Conservation (phyloP, 2,329 filamentous ascomycete genomes). For the Diplodia corticola region DNA sequence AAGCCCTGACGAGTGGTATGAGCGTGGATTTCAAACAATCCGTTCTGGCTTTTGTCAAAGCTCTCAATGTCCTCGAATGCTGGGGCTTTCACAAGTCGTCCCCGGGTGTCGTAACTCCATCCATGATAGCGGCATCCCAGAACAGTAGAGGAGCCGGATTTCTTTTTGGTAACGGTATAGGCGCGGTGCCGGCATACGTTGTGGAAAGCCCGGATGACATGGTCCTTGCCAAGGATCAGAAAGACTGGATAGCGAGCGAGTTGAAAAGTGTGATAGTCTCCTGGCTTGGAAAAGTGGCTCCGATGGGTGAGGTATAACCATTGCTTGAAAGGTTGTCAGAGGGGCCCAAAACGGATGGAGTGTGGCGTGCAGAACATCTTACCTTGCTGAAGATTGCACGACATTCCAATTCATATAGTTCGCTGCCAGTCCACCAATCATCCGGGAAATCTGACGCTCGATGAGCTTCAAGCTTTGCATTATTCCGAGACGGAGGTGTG, state of each 20-base stretch:
- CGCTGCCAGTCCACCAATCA: constrained; percentile 43
- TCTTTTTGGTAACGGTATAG: constrained; percentile 44
- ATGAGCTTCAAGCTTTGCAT: constrained; percentile 35
- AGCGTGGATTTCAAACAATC: constrained; percentile 33
- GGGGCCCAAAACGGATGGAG: neutral
- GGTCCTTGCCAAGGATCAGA: constrained; percentile 41
- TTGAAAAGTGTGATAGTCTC: constrained; percentile 40
- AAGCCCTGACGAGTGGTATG: constrained; percentile 32
- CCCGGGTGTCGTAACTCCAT: constrained; percentile 49
- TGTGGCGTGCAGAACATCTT: constrained; percentile 13
- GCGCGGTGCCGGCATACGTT: constrained; percentile 50
- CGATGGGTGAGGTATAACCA: constrained; percentile 44
- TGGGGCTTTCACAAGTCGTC: constrained; percentile 47
- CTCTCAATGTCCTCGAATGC: constrained; percentile 41
- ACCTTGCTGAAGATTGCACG: constrained; percentile 54
- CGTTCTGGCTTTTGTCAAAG: constrained; percentile 41
- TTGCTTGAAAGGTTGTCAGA: constrained; percentile 28
- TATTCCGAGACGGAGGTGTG: neutral
- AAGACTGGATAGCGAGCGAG: constrained; percentile 44
- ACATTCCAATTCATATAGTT: constrained; percentile 50
- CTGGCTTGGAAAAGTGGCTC: constrained; percentile 37
- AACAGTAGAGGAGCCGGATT: constrained; percentile 41
- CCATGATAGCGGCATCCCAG: constrained; percentile 50
- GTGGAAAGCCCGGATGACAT: constrained; percentile 43
- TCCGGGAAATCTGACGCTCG: constrained; percentile 40